These are phyloP conservation scores for Microcyclospora pomicola DNA, from an alignment of 2,329 filamentous ascomycete genomes.

Conservation along the genomic window DNA sequence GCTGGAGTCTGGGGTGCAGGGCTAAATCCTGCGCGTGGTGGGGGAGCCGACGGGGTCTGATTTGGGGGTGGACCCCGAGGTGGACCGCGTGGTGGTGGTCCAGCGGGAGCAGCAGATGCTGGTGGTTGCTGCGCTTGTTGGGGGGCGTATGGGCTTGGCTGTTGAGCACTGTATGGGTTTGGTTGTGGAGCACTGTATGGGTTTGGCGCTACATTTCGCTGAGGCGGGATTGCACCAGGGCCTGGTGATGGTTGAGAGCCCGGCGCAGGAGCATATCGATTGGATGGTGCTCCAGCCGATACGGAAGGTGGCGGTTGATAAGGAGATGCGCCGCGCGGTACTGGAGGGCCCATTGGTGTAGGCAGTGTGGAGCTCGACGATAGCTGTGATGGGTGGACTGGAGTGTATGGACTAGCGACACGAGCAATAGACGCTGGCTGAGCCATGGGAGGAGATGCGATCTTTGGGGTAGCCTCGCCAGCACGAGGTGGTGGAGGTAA, in stretches of 20 bases:
- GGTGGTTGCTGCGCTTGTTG: conserved; percentile 27
- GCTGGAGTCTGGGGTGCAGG: conserved; percentile 26
- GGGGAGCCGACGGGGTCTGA: conserved; percentile 5
- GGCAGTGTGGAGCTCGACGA: conserved; percentile 28
- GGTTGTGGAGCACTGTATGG: conserved; percentile 24
- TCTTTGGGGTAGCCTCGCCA: conserved; percentile 47
- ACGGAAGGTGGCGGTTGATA: conserved; percentile 65
- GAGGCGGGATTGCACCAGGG: conserved; percentile 23
- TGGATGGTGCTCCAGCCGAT: conserved; percentile 49
- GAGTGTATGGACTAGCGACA: conserved; percentile 51
- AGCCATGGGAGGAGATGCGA: conserved; percentile 53
- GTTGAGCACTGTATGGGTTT: too few species aligned
- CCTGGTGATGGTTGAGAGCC: conserved; percentile 36
- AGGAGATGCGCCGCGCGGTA: conserved; percentile 65
- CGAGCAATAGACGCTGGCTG: conserved; percentile 26
- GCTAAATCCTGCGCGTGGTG: conserved; percentile 11
- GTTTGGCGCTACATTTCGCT: conserved; percentile 32
- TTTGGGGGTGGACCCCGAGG: conserved; percentile 24
- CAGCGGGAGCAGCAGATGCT: conserved; percentile 24
- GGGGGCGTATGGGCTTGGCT: conserved; percentile 24
- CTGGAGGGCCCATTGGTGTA: conserved; percentile 39
- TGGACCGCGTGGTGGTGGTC: conserved; percentile 35
- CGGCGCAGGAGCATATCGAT: conserved; percentile 59
- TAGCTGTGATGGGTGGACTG: conserved; percentile 38
- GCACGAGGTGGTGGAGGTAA: conserved; percentile 78